Percentiles rank a stretch among this genome's conserved stretches.
Evolutionary conservation across 2,329 filamentous ascomycete species (phyloP).

Genomic region (Exophiala dermatitidis): DNA sequence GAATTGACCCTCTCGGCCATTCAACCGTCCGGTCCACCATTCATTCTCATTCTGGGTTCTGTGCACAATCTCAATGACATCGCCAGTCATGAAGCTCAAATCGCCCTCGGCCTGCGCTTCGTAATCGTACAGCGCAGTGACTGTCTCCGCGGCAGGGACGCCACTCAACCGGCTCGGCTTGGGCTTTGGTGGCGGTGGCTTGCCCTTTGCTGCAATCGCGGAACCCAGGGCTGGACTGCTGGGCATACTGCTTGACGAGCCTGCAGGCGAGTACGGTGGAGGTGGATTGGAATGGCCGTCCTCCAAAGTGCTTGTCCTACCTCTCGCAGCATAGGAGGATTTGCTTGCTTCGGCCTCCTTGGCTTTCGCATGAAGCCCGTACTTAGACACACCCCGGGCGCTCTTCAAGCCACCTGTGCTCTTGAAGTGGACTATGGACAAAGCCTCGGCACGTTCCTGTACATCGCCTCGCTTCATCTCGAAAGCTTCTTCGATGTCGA

Average conservation of each 20-base stretch:
- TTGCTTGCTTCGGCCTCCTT: constrained; percentile 32
- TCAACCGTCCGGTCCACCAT: constrained; percentile 85
- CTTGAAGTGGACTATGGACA: constrained; percentile 86
- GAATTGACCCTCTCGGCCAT: constrained; percentile 81
- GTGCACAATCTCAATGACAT: constrained; percentile 78
- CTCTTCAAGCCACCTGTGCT: constrained; percentile 58
- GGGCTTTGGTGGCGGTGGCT: constrained; percentile 66
- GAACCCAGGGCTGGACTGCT: constrained; percentile 42
- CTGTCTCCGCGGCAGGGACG: constrained; percentile 62
- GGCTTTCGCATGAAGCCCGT: constrained; percentile 27
- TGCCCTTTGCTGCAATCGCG: constrained; percentile 48
- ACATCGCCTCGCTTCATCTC: constrained; percentile 80
- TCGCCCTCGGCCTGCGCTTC: constrained; percentile 93
- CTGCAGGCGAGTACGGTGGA: constrained; percentile 58
- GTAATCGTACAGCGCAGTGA: constrained; percentile 91
- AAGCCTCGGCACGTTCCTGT: constrained; percentile 75
- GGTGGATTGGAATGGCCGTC: constrained; percentile 55
- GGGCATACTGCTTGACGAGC: constrained; percentile 37
- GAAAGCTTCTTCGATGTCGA: constrained; percentile 88
- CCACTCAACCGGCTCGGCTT: constrained; percentile 69
- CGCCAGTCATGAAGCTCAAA: constrained; percentile 79
- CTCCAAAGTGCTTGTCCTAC: constrained; percentile 21
- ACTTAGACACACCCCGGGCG: constrained; percentile 27
- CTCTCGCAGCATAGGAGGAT: constrained; percentile 21
- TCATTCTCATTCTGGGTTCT: constrained; percentile 89